Evolutionary conservation across 441 rosid species (phyloP), one percentile per base, ranked within the genome.

Genomic region (Isatis lusitanica): DNA sequence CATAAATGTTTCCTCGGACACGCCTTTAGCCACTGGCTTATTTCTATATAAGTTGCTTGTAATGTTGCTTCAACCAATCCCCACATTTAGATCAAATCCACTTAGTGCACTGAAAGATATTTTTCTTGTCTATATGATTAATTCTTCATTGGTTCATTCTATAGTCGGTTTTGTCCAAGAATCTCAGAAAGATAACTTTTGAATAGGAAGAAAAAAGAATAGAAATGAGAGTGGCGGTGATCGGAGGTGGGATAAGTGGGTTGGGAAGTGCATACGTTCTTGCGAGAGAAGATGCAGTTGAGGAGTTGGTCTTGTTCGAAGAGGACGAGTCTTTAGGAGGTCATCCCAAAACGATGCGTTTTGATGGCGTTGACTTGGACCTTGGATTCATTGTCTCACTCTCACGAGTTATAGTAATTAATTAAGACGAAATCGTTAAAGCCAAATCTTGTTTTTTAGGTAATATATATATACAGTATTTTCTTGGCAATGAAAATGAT

Each of bases 231-330:
- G 86, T 84, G 26, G 93, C 90, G 1, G 95, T 91, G 81, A 56
- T 91, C 16, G 97, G 97, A 36, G 86, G 50, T 0, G 93, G 97
- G 76, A 82, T 89, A 7, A 88, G 90, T 50, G 97, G 97, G 2
- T 64, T 91, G 21, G 88, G 71, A 43, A 70, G 90, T 5, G 93
- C 93, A 2, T 82, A 78, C 51, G 82, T 67, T 66, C 65, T 88
- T 17, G 81, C 84, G 1, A 75, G 9, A 63, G 55, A 63, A 63
- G 18, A 30, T 44, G 68, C 28, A 63, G 11, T 63, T 6, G 15
- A 63, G 15, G 68, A 51, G 18, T 85, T 89, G 48, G 93, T 87
- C 13, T 9, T 91, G 38, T 87, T 82, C 76, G 97, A 91, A 83
- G 84, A 83, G 75, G 91, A 89, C 11, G 82, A 83, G 6, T 28